These are phyloP conservation scores for Coniochaeta sp. DNA, from an alignment of 2,329 filamentous ascomycete species.

Conservation along the genomic window DNA sequence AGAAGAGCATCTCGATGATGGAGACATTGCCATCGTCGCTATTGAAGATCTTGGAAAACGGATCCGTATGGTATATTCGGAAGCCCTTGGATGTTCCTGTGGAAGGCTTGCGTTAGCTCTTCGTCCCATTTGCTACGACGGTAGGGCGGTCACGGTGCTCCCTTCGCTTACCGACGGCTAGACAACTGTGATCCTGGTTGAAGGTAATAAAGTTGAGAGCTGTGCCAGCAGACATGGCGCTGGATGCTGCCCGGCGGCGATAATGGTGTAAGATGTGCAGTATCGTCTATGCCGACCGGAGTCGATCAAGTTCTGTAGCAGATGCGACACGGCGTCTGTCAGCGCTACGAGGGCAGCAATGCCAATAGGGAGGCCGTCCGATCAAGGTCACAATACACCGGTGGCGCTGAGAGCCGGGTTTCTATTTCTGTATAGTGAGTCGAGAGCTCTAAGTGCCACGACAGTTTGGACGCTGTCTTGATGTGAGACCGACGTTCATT, in stretches of 20 bases:
- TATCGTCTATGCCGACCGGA: neutral
- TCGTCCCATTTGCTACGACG: neutral
- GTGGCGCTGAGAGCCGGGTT: neutral
- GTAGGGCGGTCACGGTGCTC: neutral
- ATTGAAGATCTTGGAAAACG: conserved; percentile 90
- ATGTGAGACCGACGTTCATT: neutral
- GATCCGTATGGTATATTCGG: conserved; percentile 93
- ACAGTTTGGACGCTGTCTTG: neutral
- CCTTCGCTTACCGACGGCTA: conserved; percentile 76
- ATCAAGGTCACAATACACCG: neutral
- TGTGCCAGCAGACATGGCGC: conserved; percentile 21
- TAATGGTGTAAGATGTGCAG: neutral
- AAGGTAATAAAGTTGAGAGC: conserved; percentile 97
- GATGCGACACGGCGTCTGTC: neutral
- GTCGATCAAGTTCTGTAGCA: neutral
- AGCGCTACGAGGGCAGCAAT: neutral
- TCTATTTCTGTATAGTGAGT: neutral
- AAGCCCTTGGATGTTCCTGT: conserved; percentile 87
- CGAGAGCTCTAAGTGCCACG: neutral
- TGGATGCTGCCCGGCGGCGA: neutral
- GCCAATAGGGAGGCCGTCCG: neutral
- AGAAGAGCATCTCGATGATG: conserved; percentile 98
- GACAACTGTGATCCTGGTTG: conserved; percentile 96
- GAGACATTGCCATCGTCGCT: conserved; percentile 92
- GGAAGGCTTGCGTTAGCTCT: neutral